Percentiles rank a stretch among this genome's conserved stretches.
These are phyloP conservation scores for Termitomyces eurrhizus DNA, from an alignment of 768 basidiomycete species.

Conservation along the genomic window DNA sequence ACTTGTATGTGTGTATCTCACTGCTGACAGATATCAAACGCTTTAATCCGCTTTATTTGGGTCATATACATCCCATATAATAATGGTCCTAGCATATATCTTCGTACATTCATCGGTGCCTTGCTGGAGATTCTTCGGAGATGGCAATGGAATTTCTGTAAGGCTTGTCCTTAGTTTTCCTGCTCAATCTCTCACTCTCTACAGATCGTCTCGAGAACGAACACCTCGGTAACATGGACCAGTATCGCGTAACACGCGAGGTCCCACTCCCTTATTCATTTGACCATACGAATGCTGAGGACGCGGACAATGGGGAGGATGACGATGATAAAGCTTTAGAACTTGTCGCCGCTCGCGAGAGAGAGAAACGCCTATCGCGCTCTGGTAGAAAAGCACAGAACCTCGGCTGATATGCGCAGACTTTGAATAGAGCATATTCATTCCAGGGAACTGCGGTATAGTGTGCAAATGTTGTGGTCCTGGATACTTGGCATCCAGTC, in stretches of 20 bases:
- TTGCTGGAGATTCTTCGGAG: conserved; percentile 76
- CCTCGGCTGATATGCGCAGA: background rate
- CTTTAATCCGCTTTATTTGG: conserved; percentile 80
- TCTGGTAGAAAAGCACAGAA: background rate
- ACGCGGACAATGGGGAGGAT: conserved; percentile 40
- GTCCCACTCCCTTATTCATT: conserved; percentile 77
- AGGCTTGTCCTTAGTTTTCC: conserved; percentile 22
- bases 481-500: background rate
- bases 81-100: conserved; percentile 39
- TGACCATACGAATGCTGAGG: conserved; percentile 46
- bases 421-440: background rate
- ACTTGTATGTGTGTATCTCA: background rate
- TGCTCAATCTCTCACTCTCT: background rate
- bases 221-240: conserved; percentile 90
- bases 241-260: conserved; percentile 85
- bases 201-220: conserved; percentile 84
- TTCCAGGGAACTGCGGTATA: background rate
- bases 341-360: background rate
- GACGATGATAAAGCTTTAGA: conserved; percentile 18
- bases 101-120: conserved; percentile 65
- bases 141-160: conserved; percentile 92
- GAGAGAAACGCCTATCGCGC: background rate
- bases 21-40: conserved; percentile 58
- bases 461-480: background rate
- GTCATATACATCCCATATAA: conserved; percentile 63